Evolutionary conservation across 345 rosid genomes (phyloP).

Genomic region (Psidium guajava): DNA sequence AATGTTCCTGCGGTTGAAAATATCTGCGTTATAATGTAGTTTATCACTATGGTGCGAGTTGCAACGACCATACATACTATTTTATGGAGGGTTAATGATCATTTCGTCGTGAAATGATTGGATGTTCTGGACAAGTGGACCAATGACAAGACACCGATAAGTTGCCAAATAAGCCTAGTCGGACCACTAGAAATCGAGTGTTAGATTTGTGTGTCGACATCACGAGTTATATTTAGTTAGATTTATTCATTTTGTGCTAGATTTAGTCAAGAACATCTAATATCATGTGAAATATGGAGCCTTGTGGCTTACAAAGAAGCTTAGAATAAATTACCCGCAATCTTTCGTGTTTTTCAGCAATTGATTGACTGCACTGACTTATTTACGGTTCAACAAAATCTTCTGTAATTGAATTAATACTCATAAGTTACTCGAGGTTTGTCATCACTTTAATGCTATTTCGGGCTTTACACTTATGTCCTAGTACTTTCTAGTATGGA

Average conservation of each 20-base stretch:
- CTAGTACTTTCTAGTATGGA: neutral
- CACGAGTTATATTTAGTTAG: neutral
- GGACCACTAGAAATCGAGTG: too few species aligned
- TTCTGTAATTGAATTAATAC: neutral
- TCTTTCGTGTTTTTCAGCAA: neutral
- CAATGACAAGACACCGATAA: neutral
- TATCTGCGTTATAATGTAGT: neutral
- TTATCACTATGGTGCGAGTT: neutral
- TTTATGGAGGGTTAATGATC: neutral
- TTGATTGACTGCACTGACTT: neutral
- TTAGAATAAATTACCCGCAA: neutral
- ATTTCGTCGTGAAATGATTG: neutral
- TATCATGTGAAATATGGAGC: neutral
- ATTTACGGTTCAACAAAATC: neutral
- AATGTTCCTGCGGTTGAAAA: neutral
- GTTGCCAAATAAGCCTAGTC: too few species aligned
- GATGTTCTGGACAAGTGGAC: neutral
- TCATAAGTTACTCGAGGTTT: neutral
- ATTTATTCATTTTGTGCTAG: neutral
- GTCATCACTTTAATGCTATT: neutral
- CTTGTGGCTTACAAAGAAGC: neutral
- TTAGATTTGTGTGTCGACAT: too few species aligned
- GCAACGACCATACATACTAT: neutral
- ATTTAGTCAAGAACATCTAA: neutral
- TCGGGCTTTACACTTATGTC: neutral